A percentile compares a stretch with the other conserved stretches of the same genome.
Evolutionary conservation across 768 basidiomycete genomes (phyloP).

Genomic region (Obba rivulosa): DNA sequence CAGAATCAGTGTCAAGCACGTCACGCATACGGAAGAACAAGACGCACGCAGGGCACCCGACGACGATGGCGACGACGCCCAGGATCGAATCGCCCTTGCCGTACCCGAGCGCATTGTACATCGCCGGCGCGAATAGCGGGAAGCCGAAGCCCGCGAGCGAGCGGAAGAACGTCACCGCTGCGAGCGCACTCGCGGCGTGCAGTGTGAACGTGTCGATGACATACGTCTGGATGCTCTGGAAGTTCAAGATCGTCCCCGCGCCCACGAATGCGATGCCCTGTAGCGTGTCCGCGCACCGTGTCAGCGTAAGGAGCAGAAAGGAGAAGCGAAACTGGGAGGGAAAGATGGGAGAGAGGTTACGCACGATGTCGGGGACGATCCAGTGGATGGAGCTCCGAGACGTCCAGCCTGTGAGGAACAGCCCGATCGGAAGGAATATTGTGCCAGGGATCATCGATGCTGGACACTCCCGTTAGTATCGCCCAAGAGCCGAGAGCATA

Average conservation of each 20-base stretch:
- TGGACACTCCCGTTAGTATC: conserved; percentile 16
- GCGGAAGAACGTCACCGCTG: conserved; percentile 57
- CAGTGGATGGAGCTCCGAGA: conserved; percentile 55
- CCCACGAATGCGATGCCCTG: conserved; percentile 57
- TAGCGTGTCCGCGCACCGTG: conserved; percentile 11
- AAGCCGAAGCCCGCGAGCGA: conserved; percentile 69
- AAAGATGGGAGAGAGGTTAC: conserved; percentile 13
- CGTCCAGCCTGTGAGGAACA: conserved; percentile 69
- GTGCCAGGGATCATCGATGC: conserved; percentile 58
- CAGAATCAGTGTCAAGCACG: too few relatives aligned
- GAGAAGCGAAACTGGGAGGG: too few relatives aligned
- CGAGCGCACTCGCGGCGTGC: conserved; percentile 67
- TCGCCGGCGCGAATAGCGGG: conserved; percentile 70
- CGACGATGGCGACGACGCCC: conserved; percentile 47
- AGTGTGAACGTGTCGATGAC: conserved; percentile 62
- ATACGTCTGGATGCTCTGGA: conserved; percentile 63
- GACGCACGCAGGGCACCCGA: conserved; percentile 46
- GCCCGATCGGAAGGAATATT: conserved; percentile 56
- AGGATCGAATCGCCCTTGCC: conserved; percentile 67
- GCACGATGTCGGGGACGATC: conserved; percentile 65
- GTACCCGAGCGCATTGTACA: conserved; percentile 62
- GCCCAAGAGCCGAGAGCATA: neutral
- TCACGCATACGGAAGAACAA: neutral
- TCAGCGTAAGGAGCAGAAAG: too few relatives aligned
- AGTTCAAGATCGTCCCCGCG: conserved; percentile 50